Evolutionary conservation across 805 yeast species (phyloP), one percentile per base, ranked within the genome.

Genomic region (Kodamaea laetipori): DNA sequence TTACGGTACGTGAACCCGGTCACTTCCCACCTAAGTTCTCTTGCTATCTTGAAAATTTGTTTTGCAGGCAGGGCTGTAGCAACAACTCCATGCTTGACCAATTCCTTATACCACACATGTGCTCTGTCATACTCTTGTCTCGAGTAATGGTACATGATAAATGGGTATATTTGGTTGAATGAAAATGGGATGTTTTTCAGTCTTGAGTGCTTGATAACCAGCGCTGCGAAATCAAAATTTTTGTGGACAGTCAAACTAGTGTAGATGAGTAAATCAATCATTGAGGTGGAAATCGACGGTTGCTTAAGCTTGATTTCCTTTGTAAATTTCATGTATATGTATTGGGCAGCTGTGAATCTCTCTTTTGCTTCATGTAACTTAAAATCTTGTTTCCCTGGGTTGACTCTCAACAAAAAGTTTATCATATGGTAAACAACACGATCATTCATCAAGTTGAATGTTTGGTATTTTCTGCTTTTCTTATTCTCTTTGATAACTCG

Each of bases 141-240:
- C 15, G 47, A 43, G 46, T 67, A 66, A 48, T 71, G 73, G 48
- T 60, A 63, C 47, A 53, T 52, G 12, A 71, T 63, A 30, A 71
- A 64, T 0, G 76, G 74, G 40, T 56, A 66, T 1, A 69, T 48
- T 41, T 69, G 75, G 44, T 64, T 62, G 51, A 70, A 67, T 0
- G 74, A 58, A 17, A 66, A 56, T n/a, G 73, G 71, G 9, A 66
- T 38, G 3, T 56, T 55, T 13, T 44, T 40, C 3, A 53, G 45
- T 9, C 67, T 50, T 6, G 66, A 61, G 11, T 49, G 42, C 44
- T 58, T 56, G 26, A 67, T 50, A 23, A 66, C 52, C 28, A 50
- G 31, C n/a, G 61, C 47, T 2, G 74, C 74, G 53, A 64, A 67
- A 7, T 47, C 39, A 36, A 57, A 52, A 45, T 71, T 74, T 10